A percentile compares a stretch with the other conserved stretches of the same genome.
phyloP scores from a whole-genome alignment of 257 asterid species.

The Solanum virginianum region DNA sequence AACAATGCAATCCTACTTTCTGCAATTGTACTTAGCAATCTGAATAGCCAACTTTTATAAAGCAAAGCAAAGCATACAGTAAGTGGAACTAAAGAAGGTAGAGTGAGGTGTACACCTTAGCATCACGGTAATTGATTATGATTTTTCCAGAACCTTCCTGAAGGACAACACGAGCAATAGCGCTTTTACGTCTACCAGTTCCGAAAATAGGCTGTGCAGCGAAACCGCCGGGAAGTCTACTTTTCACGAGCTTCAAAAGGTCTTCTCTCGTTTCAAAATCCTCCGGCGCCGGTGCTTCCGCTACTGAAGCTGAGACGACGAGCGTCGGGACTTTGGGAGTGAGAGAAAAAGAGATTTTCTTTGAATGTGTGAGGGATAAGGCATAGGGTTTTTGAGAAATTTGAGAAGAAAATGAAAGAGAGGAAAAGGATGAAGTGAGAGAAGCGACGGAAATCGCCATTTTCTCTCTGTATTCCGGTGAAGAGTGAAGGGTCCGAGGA shows the following conservation, averaged over 20 bases:
- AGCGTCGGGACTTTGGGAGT: slow-evolving; percentile 21
- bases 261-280: slow-evolving; percentile 38
- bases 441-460: slow-evolving; percentile 51
- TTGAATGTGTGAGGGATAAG: slow-evolving; percentile 20
- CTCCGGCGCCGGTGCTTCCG: slow-evolving; percentile 20
- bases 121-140: slow-evolving; percentile 83
- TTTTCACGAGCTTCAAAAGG: slow-evolving; percentile 52
- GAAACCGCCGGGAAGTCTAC: slow-evolving; percentile 91
- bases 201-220: slow-evolving; percentile 84
- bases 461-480: not conserved
- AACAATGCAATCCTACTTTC: not conserved
- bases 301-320: slow-evolving; percentile 28
- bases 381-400: slow-evolving; percentile 38
- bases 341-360: slow-evolving; percentile 19
- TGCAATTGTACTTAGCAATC: not conserved
- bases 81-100: not conserved
- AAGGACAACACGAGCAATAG: slow-evolving; percentile 93
- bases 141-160: slow-evolving; percentile 85
- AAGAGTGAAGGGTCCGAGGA: not conserved
- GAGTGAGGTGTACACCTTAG: slow-evolving; percentile 33
- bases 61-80: not conserved
- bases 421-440: slow-evolving; percentile 58
- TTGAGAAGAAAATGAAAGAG: slow-evolving; percentile 82
- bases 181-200: slow-evolving; percentile 84
- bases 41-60: not conserved